Evolutionary conservation across 805 yeast genomes (phyloP).

Genomic region (Nakazawaea ishiwadae): DNA sequence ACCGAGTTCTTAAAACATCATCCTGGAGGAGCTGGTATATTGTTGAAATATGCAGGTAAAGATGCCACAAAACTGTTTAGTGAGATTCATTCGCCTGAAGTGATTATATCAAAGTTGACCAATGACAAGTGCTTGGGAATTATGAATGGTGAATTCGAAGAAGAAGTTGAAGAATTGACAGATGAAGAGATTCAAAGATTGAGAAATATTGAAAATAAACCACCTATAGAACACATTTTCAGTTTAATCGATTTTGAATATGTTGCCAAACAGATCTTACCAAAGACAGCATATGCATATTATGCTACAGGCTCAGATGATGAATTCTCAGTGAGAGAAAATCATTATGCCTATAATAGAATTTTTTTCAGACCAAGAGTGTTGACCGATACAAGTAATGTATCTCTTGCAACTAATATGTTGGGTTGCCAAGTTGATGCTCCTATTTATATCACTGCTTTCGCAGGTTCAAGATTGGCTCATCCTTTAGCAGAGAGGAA

Average conservation of each 20-base stretch:
- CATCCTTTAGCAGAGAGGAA: constrained; percentile 83
- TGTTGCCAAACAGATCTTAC: constrained; percentile 71
- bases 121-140: constrained; percentile 33
- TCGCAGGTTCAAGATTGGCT: constrained; percentile 82
- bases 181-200: constrained; percentile 36
- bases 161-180: constrained; percentile 21
- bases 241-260: constrained; percentile 82
- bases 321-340: constrained; percentile 80
- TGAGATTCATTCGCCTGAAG: constrained; percentile 22
- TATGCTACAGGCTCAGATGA: constrained; percentile 86
- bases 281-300: constrained; percentile 80
- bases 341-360: constrained; percentile 80
- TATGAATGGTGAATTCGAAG: constrained; percentile 18
- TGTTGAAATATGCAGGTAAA: constrained; percentile 35
- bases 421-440: constrained; percentile 59
- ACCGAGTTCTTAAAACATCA: constrained; percentile 26
- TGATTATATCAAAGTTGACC: constrained; percentile 21
- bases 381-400: constrained; percentile 66
- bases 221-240: constrained; percentile 61
- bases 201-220: constrained; percentile 42
- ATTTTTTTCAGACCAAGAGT: constrained; percentile 81
- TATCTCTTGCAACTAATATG: constrained; percentile 60
- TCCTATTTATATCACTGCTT: constrained; percentile 88
- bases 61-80: constrained; percentile 24
- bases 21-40: constrained; percentile 38